Evolutionary conservation across 345 rosid species (phyloP), one percentile per base, ranked within the genome.

Genomic region (Hibiscus tridactylites): DNA sequence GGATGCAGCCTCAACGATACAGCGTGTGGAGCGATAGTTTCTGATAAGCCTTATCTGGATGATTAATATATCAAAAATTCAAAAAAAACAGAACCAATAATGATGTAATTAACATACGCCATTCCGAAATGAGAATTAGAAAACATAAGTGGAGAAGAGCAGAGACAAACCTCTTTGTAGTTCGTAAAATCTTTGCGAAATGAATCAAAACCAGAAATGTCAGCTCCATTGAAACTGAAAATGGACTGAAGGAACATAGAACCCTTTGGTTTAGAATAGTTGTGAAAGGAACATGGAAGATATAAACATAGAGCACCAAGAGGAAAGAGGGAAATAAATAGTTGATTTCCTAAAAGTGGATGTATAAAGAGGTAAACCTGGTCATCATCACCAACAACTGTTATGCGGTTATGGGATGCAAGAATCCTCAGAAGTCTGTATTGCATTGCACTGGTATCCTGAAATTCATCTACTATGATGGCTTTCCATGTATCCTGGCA

Each of bases 361-460:
- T 28, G 63, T 8, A 42, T 6, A 69, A 73, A 79, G 17, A 67
- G 31, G 29, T 59, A 62, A 16, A 90, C 98, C 93, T 93, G 98
- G 83, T 93, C 98, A 81, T 93, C 98, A 83, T 93, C 98, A 53
- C 97, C 97, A 72, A 93, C 90, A 71, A 93, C 76, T 31, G 97
- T 93, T 74, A 93, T 80, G 73, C 35, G 75, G 76, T 86, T 82
- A 82, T 91, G 95, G 77, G 96, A 86, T 63, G 97, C 94, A 71
- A 91, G 87, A 75, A 85, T 76, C 42, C 73, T 78, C 42, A 93
- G 79, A 78, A 91, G 89, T 78, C 70, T 72, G 81, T 91, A 91
- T 79, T 93, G 98, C 95, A 84, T 90, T 73, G 90, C 79, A 82
- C 97, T 93, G 52, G 98, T 93, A 83, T 93, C 98, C 81, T 93